A percentile compares a stretch with the other conserved stretches of the same genome.
These are phyloP conservation scores for Geoglossum cookeanum DNA, from an alignment of 2,329 filamentous ascomycete genomes.

Conservation along the genomic window DNA sequence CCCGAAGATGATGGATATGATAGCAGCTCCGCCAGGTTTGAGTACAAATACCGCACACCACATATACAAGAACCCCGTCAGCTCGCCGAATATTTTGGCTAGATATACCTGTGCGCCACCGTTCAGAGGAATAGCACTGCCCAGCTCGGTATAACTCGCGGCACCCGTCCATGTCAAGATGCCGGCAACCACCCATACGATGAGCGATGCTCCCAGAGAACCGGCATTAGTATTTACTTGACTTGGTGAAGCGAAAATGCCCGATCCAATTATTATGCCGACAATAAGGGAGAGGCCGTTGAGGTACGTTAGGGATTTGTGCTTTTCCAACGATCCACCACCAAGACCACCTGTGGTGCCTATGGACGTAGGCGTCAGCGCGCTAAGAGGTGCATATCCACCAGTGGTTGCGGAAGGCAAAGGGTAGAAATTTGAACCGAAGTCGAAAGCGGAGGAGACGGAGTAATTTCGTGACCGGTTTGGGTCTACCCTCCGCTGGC, in stretches of 20 bases:
- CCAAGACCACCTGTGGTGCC: constrained; percentile 35
- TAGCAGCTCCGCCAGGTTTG: constrained; percentile 83
- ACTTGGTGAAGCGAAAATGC: constrained; percentile 87
- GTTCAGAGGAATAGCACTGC: constrained; percentile 87
- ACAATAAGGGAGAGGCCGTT: constrained; percentile 86
- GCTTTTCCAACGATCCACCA: constrained; percentile 75
- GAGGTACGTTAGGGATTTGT: constrained; percentile 87
- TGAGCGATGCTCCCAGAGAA: constrained; percentile 70
- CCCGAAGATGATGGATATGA: constrained; percentile 93
- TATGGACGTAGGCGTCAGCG: constrained; percentile 36
- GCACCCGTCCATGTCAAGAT: constrained; percentile 90
- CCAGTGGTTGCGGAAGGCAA: constrained; percentile 59
- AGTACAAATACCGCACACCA: constrained; percentile 91
- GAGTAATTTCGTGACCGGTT: constrained; percentile 57
- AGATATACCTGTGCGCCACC: constrained; percentile 88
- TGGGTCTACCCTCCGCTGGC: constrained; percentile 14
- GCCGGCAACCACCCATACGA: constrained; percentile 89
- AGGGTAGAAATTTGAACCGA: constrained; percentile 81
- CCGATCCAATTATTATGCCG: constrained; percentile 85
- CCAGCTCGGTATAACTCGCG: constrained; percentile 85
- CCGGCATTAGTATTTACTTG: constrained; percentile 85
- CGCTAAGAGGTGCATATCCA: constrained; percentile 72
- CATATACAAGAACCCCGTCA: constrained; percentile 83
- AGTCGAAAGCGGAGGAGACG: constrained; percentile 85
- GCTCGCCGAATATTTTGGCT: constrained; percentile 87